Percentiles rank a stretch among this genome's conserved stretches.
Evolutionary conservation across 768 basidiomycete genomes (phyloP).

Genomic region (Epithele typhae): DNA sequence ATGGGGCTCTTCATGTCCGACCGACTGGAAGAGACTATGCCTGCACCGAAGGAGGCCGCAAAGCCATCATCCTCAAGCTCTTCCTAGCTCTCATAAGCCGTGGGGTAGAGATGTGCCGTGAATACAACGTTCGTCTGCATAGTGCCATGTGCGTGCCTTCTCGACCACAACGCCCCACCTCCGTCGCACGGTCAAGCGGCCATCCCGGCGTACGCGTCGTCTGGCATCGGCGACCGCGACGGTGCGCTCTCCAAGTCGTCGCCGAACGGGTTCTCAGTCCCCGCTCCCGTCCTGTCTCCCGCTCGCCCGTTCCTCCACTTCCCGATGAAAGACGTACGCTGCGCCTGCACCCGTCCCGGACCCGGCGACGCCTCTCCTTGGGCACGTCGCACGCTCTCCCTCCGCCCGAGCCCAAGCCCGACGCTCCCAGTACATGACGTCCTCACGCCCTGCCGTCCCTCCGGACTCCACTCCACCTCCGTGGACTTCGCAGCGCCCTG

Average conservation of each 20-base stretch:
- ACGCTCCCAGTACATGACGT: not conserved
- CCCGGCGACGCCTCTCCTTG: not conserved
- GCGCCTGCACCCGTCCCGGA: not conserved
- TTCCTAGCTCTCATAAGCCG: not conserved
- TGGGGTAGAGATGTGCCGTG: slow-evolving; percentile 7
- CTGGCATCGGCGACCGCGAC: slow-evolving; percentile 8
- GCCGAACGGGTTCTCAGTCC: slow-evolving; percentile 6
- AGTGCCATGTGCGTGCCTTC: slow-evolving; percentile 3
- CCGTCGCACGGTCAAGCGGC: not conserved
- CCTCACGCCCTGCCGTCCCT: too few species aligned
- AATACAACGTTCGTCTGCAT: slow-evolving; percentile 11
- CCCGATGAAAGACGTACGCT: too few species aligned
- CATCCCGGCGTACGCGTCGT: slow-evolving; percentile 15
- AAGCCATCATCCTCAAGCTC: not conserved
- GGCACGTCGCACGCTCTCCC: not conserved
- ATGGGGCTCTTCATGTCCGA: slow-evolving; percentile 28
- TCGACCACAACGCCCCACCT: not conserved
- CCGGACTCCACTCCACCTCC: too few species aligned
- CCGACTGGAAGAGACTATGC: slow-evolving; percentile 23
- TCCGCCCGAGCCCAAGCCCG: slow-evolving; percentile 2
- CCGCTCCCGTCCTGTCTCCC: not conserved
- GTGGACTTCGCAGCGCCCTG: too few species aligned
- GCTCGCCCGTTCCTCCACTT: not conserved
- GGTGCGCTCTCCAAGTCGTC: not conserved
- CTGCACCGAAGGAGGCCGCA: slow-evolving; percentile 10